Evolutionary conservation across 495 filamentous ascomycete species (phyloP).

Genomic region (Talaromyces nanjingensis): DNA sequence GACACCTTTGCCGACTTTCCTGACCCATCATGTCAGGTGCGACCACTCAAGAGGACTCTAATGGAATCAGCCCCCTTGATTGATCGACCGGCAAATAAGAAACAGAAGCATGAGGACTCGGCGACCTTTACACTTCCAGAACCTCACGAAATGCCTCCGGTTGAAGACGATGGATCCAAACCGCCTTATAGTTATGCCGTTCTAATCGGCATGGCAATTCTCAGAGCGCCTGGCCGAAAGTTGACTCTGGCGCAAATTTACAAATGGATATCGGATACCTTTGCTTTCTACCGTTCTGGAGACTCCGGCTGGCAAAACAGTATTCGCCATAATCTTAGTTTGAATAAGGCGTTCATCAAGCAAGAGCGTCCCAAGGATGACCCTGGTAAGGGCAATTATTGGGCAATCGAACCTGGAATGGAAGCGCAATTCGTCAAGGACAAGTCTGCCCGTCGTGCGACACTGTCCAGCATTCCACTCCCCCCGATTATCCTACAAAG

Average conservation of each 20-base stretch:
- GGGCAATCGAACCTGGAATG: conserved; percentile 82
- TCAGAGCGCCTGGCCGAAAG: conserved; percentile 74
- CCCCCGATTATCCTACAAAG: conserved; percentile 26
- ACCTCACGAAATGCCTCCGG: conserved; percentile 66
- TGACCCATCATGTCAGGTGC: conserved; percentile 51
- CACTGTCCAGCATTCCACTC: conserved; percentile 38
- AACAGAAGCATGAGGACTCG: conserved; percentile 44
- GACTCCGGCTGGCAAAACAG: conserved; percentile 97
- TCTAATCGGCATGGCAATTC: conserved; percentile 95
- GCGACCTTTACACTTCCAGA: conserved; percentile 50
- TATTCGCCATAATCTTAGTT: conserved; percentile 94
- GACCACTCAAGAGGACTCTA: conserved; percentile 58
- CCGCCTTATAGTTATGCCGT: conserved; percentile 87
- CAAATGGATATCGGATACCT: conserved; percentile 97
- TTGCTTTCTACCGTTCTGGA: conserved; percentile 72
- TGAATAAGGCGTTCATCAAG: conserved; percentile 97
- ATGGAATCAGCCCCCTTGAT: conserved; percentile 70
- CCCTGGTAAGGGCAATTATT: conserved; percentile 97
- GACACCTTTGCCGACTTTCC: conserved; percentile 47
- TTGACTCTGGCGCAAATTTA: conserved; percentile 96
- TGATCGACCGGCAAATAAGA: conserved; percentile 61
- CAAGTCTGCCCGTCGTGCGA: conserved; percentile 57
- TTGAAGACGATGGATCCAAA: conserved; percentile 84
- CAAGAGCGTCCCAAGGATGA: conserved; percentile 95
- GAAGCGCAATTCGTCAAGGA: conserved; percentile 85